phyloP scores from a whole-genome alignment of 176 grass and related monocot genomes.

The Luzula sylvatica region DNA sequence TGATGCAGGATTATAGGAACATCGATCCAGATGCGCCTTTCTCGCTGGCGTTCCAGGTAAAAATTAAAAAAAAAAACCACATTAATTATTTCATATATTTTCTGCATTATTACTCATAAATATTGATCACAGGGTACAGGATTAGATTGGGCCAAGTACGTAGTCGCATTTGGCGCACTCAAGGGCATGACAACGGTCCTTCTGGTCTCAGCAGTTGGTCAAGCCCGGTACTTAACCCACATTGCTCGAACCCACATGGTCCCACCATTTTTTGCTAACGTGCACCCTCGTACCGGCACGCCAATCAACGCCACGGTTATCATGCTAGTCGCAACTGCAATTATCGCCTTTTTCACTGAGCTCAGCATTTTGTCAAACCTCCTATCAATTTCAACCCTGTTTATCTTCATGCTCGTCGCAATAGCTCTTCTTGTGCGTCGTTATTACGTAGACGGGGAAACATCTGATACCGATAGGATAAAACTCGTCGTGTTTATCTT shows the following conservation, averaged over 20 bases:
- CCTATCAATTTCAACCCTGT: constrained; percentile 56
- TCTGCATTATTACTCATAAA: background rate
- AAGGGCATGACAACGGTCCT: constrained; percentile 60
- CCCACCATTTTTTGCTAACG: constrained; percentile 37
- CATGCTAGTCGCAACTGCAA: constrained; percentile 44
- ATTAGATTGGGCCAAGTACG: constrained; percentile 77
- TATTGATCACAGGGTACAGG: constrained; percentile 11
- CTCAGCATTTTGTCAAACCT: constrained; percentile 47
- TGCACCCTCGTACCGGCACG: constrained; percentile 30
- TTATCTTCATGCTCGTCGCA: constrained; percentile 70
- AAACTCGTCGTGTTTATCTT: constrained; percentile 25
- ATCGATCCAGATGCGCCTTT: constrained; percentile 54
- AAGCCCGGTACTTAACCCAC: constrained; percentile 64
- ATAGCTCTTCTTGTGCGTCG: constrained; percentile 48
- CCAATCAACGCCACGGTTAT: constrained; percentile 36
- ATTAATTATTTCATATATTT: background rate
- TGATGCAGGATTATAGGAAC: constrained; percentile 39
- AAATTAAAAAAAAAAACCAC: no score
- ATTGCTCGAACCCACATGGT: constrained; percentile 50
- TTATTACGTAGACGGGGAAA: constrained; percentile 41
- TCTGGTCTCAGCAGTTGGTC: constrained; percentile 46
- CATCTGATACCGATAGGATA: constrained; percentile 7
- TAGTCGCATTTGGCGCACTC: constrained; percentile 58
- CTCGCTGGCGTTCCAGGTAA: constrained; percentile 45
- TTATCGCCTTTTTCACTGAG: constrained; percentile 49